Evolutionary conservation across 768 basidiomycete species (phyloP), one percentile per base, ranked within the genome.

Genomic region (Cyclocybe cylindracea): DNA sequence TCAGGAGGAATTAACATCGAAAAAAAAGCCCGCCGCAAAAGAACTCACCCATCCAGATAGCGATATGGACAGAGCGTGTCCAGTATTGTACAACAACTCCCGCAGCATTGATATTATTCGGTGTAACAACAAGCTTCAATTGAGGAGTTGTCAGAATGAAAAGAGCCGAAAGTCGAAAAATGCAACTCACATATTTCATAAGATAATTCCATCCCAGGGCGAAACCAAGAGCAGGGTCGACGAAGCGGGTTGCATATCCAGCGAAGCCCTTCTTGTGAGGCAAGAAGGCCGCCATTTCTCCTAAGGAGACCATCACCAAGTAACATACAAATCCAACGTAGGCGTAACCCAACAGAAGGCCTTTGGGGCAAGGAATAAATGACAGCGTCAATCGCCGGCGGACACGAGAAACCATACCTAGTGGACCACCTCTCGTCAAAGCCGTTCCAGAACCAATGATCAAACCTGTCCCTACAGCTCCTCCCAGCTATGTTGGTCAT

Each of bases 141-240:
- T 10, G 13, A 31, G 13, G 44, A 24, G 11, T 16, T 7, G 31
- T 39, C 18, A 37, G 45, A 42, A 50, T 57, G 24, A 57, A 37
- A n/a, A 48, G 42, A 46, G 31, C 44, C 3, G 40, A 38, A 39
- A 18, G 34, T 9, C 4, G 53, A 13, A 32, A 29, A 46, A 43
- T 4, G 19, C 6, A 10, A 62, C 76, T 56, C 43, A 78, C 78
- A 57, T 78, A 79, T 76, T 83, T 83, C 53, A 78, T 62, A 39
- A 85, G 67, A 61, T 86, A 84, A 62, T 85, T 85, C 72, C 77
- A 85, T 43, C 84, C 85, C 13, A 86, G 66, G 11, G 82, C 84
- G 63, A 87, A 87, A 36, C 83, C 85, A 40, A 86, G 74, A 16
- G 85, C 84, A 45, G 85, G 85, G 63, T 87, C 85, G 16, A 82